Evolutionary conservation across 768 basidiomycete genomes (phyloP), one percentile per base, ranked within the genome.

Genomic region (Dacryopinax spathularia): DNA sequence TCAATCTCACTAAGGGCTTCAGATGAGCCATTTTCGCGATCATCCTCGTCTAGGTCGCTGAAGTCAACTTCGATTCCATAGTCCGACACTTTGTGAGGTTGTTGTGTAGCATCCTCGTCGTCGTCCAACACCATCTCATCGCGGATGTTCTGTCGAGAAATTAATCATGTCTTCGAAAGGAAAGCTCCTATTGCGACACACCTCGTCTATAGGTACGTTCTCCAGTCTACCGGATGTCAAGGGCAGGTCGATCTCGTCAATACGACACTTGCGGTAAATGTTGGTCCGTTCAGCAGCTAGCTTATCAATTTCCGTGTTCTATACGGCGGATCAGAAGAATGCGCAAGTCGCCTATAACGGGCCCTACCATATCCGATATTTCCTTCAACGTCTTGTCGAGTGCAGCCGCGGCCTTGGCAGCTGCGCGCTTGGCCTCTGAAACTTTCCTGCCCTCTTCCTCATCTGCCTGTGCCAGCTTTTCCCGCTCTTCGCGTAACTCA

Each of bases 141-240:
- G 3, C 86, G 85, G 22, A 89, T 79, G 69, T 87, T 88, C 90
- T 88, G 65, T 36, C 60, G 62, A 60, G n/a, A 33, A 60, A 59
- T 34, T 43, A 60, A 22, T 62, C 15, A 63, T n/a, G 12, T 56
- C 63, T 64, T 22, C 5, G 39, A 22, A 33, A 60, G 34, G 15
- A 12, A 27, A 34, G n/a, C n/a, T n/a, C n/a, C n/a, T 33, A 62
- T 59, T 7, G 34, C 1, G 20, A 68, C 77, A 37, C 59, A 91
- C 92, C 84, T 97, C 96, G 71, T 97, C 93, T 84, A 98, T 89
- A 0, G 95, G 89, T 1, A 98, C 90, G 68, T 89, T 83, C 73
- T 84, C 86, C 62, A 98, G 76, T 69, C 84, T 81, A 5, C 95
- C 96, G 62, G 80, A 73, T 15, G 79, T 68, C 13, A 98, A 76